Conservation (phyloP, 257 asterid genomes). For the Scutellaria galericulata region DNA sequence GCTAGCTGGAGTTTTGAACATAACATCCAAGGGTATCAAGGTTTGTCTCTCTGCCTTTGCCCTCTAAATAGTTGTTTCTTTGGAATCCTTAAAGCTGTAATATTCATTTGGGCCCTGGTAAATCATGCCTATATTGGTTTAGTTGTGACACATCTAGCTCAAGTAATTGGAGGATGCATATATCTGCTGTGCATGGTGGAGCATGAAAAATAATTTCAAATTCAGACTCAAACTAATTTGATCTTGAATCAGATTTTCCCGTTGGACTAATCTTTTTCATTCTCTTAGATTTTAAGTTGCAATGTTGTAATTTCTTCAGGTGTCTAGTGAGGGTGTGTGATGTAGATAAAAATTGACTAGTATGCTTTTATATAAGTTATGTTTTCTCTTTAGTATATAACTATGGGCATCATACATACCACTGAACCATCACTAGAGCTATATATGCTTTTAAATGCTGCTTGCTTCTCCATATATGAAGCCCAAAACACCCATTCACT, state of each 20-base stretch:
- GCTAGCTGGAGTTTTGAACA: slow-evolving; percentile 82
- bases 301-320: slow-evolving; percentile 10
- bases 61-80: slow-evolving; percentile 31
- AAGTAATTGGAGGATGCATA: slow-evolving; percentile 23
- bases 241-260: slow-evolving; percentile 24
- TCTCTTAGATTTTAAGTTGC: slow-evolving; percentile 23
- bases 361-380: slow-evolving; percentile 18
- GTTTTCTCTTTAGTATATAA: slow-evolving; percentile 10
- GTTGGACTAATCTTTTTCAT: background rate
- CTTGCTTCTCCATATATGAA: slow-evolving; percentile 25
- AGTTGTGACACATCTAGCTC: slow-evolving; percentile 28
- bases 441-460: slow-evolving; percentile 19
- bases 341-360: background rate
- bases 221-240: slow-evolving; percentile 18
- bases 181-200: slow-evolving; percentile 11
- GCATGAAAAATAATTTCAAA: slow-evolving; percentile 13
- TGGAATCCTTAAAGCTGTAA: slow-evolving; percentile 26
- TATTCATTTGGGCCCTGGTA: slow-evolving; percentile 26
- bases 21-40: slow-evolving; percentile 77
- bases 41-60: slow-evolving; percentile 49
- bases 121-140: slow-evolving; percentile 21
- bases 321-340: background rate
- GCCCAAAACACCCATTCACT: slow-evolving; percentile 7
- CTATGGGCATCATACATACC: slow-evolving; percentile 6
- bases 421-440: slow-evolving; percentile 5